A percentile compares a stretch with the other conserved stretches of the same genome.
phyloP scores from a whole-genome alignment of 176 grass and related monocot genomes.

The Rhynchospora pubera region DNA sequence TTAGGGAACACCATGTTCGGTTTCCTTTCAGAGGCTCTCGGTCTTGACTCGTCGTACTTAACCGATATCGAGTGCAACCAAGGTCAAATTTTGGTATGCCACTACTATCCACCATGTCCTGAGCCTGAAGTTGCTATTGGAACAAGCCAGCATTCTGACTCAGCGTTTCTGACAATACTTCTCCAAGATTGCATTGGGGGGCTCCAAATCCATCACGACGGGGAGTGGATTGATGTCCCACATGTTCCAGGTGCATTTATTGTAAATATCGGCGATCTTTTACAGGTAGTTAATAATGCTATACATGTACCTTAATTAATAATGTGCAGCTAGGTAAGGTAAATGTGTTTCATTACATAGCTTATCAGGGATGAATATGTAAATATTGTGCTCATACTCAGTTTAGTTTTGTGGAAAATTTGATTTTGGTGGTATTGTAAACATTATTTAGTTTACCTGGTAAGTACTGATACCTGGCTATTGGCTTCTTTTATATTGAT shows the following conservation, averaged over 20 bases:
- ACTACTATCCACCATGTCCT: slow-evolving; percentile 66
- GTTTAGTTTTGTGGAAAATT: slow-evolving; percentile 19
- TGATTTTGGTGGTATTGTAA: background rate
- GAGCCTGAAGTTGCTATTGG: slow-evolving; percentile 54
- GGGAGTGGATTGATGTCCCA: too few relatives aligned
- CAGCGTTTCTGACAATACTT: too few relatives aligned
- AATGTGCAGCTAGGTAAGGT: background rate
- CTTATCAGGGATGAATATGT: background rate
- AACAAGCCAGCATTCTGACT: slow-evolving; percentile 40
- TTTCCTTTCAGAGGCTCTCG: slow-evolving; percentile 51
- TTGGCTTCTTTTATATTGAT: background rate
- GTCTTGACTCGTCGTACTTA: slow-evolving; percentile 36
- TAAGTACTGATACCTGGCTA: background rate
- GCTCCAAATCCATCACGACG: too few relatives aligned
- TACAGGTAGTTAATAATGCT: background rate
- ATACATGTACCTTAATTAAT: too few relatives aligned
- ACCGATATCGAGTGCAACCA: slow-evolving; percentile 52
- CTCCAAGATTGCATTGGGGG: too few relatives aligned
- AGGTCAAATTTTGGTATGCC: slow-evolving; percentile 37
- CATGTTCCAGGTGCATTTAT: too few relatives aligned
- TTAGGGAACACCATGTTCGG: slow-evolving; percentile 43
- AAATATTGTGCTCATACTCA: too few relatives aligned
- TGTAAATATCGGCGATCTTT: too few relatives aligned
- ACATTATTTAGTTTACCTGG: background rate
- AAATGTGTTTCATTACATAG: too few relatives aligned